Base-by-base conservation (phyloP, 2,329 filamentous ascomycete genomes). In the Polytolypa hystricis region DNA sequence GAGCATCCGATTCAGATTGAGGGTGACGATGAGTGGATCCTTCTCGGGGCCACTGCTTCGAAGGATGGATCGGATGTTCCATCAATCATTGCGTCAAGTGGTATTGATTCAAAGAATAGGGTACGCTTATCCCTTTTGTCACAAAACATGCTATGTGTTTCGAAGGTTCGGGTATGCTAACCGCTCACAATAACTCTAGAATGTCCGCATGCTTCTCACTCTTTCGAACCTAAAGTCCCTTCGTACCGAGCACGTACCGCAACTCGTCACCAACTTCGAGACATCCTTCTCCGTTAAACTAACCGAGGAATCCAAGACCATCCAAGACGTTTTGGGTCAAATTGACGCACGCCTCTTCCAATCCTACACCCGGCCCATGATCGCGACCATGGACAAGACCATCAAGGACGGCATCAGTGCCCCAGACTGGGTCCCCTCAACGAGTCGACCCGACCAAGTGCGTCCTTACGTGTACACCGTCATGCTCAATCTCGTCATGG, bases 231-330 rank as follows among this genome's bases (percentile, higher is more conserved):
- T 98, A 41, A 81, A 89, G 52, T 73, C 81, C 16, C 75, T 98
- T 25, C 81, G 85, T 40, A 71, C 77, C 16, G 79, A 91, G 43
- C 74, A 89, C 20, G 83, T 96, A 2, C 89, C 89, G 1, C 79
- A 79, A 47, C 73, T 98, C n/a, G 84, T 94, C 54, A 75, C 81
- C 4, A 82, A 91, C 53, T 98, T 96, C 52, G 91, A 98, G 56
- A 86, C 84, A 33, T 77, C 84, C 38, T 98, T 98, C 61, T 86
- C 84, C 1, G 84, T 96, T 44, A 93, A 93, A 54, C 73, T 98
- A 41, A 93, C 86, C 1, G 89, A 95, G 44, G 91, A 98, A 61
- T 81, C 80, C 38, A 89, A 89, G 57, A 91, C 84, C 0, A 89
- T 98, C 53, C 79, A 81, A 38, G 86, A 96, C 52, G 85, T 93